These are phyloP conservation scores for Lipomyces oligophaga DNA, from an alignment of 805 yeast genomes.

Conservation along the genomic window DNA sequence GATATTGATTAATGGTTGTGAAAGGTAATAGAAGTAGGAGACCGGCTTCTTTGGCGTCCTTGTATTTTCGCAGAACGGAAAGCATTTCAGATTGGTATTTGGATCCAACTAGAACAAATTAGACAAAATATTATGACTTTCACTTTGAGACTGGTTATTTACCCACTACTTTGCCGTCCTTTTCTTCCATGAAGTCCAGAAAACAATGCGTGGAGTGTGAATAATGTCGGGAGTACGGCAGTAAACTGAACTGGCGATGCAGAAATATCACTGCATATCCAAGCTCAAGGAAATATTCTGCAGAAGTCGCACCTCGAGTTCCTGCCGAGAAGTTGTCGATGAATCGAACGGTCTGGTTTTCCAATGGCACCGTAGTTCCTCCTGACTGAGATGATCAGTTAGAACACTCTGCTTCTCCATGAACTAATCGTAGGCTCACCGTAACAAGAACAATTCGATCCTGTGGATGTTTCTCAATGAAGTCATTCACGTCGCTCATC, in stretches of 20 bases:
- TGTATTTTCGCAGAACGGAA: slow-evolving; percentile 51
- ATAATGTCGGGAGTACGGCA: slow-evolving; percentile 87
- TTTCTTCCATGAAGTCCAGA: slow-evolving; percentile 69
- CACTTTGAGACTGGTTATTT: slow-evolving; percentile 4
- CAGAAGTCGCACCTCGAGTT: slow-evolving; percentile 93
- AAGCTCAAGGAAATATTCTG: slow-evolving; percentile 79
- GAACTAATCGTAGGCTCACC: slow-evolving; percentile 10
- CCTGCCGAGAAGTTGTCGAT: slow-evolving; percentile 98
- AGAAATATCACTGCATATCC: slow-evolving; percentile 91
- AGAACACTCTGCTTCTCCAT: not conserved
- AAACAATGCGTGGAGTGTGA: slow-evolving; percentile 80
- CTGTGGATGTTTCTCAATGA: slow-evolving; percentile 53
- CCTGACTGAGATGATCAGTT: slow-evolving; percentile 51
- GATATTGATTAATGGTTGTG: slow-evolving; percentile 91
- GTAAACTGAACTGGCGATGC: slow-evolving; percentile 84
- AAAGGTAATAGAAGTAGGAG: slow-evolving; percentile 73
- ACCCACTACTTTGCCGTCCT: slow-evolving; percentile 49
- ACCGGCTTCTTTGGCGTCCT: slow-evolving; percentile 47
- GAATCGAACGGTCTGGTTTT: slow-evolving; percentile 92
- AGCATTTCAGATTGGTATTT: slow-evolving; percentile 61
- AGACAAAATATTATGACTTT: not conserved
- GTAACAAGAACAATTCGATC: slow-evolving; percentile 75
- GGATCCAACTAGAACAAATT: slow-evolving; percentile 44
- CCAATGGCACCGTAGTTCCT: slow-evolving; percentile 97
- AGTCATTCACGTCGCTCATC: slow-evolving; percentile 52